phyloP scores from a whole-genome alignment of 768 basidiomycete species.

The Termitomyces sp. region DNA sequence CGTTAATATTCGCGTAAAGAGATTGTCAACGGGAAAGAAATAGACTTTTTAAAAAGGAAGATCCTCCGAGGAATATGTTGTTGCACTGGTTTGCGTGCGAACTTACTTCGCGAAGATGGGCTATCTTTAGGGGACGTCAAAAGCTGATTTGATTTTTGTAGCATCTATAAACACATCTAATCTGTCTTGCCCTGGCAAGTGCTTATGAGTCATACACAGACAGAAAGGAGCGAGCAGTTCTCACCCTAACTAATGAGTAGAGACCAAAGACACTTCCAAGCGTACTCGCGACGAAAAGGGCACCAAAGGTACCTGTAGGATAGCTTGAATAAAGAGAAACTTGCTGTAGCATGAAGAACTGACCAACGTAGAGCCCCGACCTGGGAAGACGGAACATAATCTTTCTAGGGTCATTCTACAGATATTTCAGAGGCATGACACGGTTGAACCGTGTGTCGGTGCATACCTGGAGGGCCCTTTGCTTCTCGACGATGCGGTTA shows the following conservation, averaged over 20 bases:
- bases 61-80: not conserved
- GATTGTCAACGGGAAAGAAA: not conserved
- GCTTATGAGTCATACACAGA: not conserved
- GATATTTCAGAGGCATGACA: slow-evolving; percentile 5
- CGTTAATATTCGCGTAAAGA: too few relatives aligned
- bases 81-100: not conserved
- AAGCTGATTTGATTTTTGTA: slow-evolving; percentile 3
- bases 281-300: slow-evolving; percentile 50
- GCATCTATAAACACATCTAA: slow-evolving; percentile 10
- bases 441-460: slow-evolving; percentile 6
- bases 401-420: slow-evolving; percentile 40
- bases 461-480: slow-evolving; percentile 62
- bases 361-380: slow-evolving; percentile 61
- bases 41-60: not conserved
- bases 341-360: slow-evolving; percentile 9
- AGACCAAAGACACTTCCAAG: slow-evolving; percentile 45
- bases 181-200: slow-evolving; percentile 14
- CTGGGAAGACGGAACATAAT: slow-evolving; percentile 60
- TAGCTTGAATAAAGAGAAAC: not conserved
- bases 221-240: slow-evolving; percentile 1
- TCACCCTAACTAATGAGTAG: slow-evolving; percentile 40
- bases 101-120: not conserved
- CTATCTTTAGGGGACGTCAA: not conserved
- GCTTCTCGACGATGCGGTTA: slow-evolving; percentile 61
- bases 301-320: slow-evolving; percentile 41